Evolutionary conservation across 352 stramenopile species (phyloP).

Genomic region (Globisporangium camurandrum): DNA sequence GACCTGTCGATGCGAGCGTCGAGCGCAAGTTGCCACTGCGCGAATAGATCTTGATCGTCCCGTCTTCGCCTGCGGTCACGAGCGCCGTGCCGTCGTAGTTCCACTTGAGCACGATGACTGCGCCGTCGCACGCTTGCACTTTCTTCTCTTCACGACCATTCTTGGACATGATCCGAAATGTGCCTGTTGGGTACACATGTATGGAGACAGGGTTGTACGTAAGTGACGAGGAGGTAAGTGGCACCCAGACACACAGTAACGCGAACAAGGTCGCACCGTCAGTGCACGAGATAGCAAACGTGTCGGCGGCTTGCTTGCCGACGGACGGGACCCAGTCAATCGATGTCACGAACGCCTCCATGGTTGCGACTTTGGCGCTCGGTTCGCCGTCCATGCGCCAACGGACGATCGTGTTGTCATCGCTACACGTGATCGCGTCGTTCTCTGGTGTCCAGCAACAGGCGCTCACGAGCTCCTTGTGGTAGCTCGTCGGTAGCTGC

Average conservation of each 20-base stretch:
- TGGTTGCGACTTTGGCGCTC: slow-evolving; percentile 54
- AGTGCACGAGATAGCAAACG: slow-evolving; percentile 86
- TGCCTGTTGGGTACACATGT: slow-evolving; percentile 33
- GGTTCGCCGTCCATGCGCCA: slow-evolving; percentile 85
- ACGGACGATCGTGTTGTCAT: slow-evolving; percentile 76
- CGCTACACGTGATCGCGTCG: slow-evolving; percentile 81
- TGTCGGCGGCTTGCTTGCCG: slow-evolving; percentile 75
- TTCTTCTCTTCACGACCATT: slow-evolving; percentile 90
- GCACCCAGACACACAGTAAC: no score
- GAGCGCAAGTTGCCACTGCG: slow-evolving; percentile 83
- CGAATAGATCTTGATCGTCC: slow-evolving; percentile 91
- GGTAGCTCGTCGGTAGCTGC: slow-evolving; percentile 62
- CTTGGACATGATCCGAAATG: slow-evolving; percentile 85
- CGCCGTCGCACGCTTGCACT: slow-evolving; percentile 73
- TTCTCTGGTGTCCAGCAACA: slow-evolving; percentile 87
- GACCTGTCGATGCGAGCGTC: slow-evolving; percentile 73
- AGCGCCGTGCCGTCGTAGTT: slow-evolving; percentile 90
- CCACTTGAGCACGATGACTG: slow-evolving; percentile 89
- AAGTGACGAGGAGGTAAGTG: no score
- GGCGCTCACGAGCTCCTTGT: slow-evolving; percentile 76
- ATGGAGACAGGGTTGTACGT: no score
- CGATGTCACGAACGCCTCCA: slow-evolving; percentile 71
- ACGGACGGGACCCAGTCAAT: slow-evolving; percentile 79
- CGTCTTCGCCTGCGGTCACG: slow-evolving; percentile 88
- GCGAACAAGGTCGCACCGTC: slow-evolving; percentile 41